These are phyloP conservation scores for Sclerotiophoma versabilis DNA, from an alignment of 2,329 filamentous ascomycete species.

Conservation along the genomic window DNA sequence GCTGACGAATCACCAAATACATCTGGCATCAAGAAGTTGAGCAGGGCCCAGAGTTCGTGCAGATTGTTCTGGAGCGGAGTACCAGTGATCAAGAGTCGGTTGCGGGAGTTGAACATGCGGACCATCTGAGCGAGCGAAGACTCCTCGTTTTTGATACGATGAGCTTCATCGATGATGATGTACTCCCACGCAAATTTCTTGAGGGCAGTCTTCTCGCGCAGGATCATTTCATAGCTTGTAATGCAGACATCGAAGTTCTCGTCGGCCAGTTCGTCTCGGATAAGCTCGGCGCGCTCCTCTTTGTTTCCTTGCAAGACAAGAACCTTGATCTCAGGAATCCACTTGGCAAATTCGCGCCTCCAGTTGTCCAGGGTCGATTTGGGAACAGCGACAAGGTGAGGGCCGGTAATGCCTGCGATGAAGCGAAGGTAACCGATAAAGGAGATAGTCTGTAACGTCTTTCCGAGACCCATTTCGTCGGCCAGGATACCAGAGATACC, in stretches of 20 bases:
- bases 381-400: constrained; percentile 89
- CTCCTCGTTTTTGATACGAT: constrained; percentile 99
- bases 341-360: constrained; percentile 91
- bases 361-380: constrained; percentile 99
- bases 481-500: constrained; percentile 97
- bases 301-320: constrained; percentile 94
- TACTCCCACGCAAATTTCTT: constrained; percentile 99
- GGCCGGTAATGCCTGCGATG: constrained; percentile 85
- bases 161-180: constrained; percentile 97
- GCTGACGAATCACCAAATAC: constrained; percentile 97
- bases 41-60: constrained; percentile 94
- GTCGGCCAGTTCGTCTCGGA: constrained; percentile 88
- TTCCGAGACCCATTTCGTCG: constrained; percentile 98
- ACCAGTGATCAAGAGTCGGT: constrained; percentile 92
- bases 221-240: constrained; percentile 98
- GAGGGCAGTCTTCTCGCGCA: constrained; percentile 90
- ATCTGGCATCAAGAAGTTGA: constrained; percentile 97
- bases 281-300: constrained; percentile 86
- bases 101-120: constrained; percentile 92
- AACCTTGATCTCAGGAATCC: constrained; percentile 96
- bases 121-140: constrained; percentile 97
- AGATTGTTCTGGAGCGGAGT: constrained; percentile 98
- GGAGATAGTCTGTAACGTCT: constrained; percentile 96
- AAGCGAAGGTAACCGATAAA: constrained; percentile 95
- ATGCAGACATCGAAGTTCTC: constrained; percentile 98